Evolutionary conservation across 805 yeast species (phyloP), one percentile per base, ranked within the genome.

Genomic region (Saccharomycopsis malanga): DNA sequence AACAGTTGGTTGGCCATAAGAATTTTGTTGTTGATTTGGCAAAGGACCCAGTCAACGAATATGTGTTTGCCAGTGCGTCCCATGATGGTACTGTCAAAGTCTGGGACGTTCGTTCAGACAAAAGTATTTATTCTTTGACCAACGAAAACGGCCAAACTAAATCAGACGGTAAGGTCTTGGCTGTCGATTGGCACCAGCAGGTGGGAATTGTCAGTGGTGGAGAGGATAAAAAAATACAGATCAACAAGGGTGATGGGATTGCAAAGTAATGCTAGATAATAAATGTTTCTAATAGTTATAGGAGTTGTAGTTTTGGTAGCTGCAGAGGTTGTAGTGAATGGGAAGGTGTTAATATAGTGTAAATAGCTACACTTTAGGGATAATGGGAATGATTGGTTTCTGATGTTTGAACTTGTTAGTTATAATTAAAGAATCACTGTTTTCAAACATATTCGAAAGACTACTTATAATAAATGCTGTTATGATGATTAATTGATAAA

Each of bases 21-120:
- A 91, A 89, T 65, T 89, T 93, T 61, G 98, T 93, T 34, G 91
- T 83, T 9, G 74, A 82, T 1, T 69, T 93, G 55, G 77, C 82
- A 24, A 76, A 83, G 4, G 74, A 81, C 49, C 95, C 97, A 5
- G 76, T 75, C 46, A 85, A 81, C 60, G 86, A 81, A 42, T 81
- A 85, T 65, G 79, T 87, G 81, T 74, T 93, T 57, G 78, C 86
- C 18, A 86, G 96, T 3, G 95, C 83, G 10, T 87, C 96, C n/a
- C 96, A 89, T 62, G 98, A 93, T 64, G 96, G 98, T 22, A 86
- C 95, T 0, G 91, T 83, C 38, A 81, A 88, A 59, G 83, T 93
- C 18, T 93, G 98, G 98, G 98, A 91, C 64, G 76, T 91, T 7
- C 79, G 98, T 60, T 83, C 96, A 3, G 83, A 81, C 54, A 76